These are phyloP conservation scores for Chlamydomonas eustigma DNA, from an alignment of 139 green algal genomes.

Conservation along the genomic window DNA sequence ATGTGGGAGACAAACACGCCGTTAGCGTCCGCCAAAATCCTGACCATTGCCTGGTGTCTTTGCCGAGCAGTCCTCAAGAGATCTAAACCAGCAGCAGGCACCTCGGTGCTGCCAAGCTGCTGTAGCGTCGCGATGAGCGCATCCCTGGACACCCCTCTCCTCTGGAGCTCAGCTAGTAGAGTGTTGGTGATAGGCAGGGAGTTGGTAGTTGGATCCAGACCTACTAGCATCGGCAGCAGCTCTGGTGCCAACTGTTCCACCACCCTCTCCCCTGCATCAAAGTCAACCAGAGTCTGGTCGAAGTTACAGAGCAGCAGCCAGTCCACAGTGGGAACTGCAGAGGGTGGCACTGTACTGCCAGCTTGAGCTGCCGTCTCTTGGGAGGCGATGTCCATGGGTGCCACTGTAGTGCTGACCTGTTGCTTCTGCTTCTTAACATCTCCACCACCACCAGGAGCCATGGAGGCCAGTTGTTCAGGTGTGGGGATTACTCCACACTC, in stretches of 20 bases:
- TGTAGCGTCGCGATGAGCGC: constrained; percentile 54
- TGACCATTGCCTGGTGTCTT: neutral
- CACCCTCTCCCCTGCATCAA: constrained; percentile 60
- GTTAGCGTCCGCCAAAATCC: constrained; percentile 56
- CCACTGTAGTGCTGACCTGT: neutral
- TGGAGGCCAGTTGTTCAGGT: neutral
- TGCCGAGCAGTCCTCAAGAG: constrained; percentile 36
- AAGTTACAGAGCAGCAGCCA: constrained; percentile 71
- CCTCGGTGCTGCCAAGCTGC: constrained; percentile 51
- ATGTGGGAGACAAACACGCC: constrained; percentile 71
- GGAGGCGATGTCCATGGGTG: neutral
- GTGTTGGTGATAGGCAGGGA: constrained; percentile 77
- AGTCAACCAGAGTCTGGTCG: constrained; percentile 76
- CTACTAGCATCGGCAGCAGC: constrained; percentile 66
- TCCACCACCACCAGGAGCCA: too few relatives aligned
- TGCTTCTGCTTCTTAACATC: too few relatives aligned
- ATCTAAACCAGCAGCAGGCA: constrained; percentile 38
- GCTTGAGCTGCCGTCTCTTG: neutral
- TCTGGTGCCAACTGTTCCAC: constrained; percentile 74
- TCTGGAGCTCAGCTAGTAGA: constrained; percentile 63
- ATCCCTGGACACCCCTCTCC: constrained; percentile 65
- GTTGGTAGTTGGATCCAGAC: constrained; percentile 28
- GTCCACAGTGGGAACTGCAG: neutral
- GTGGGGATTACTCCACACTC: neutral
- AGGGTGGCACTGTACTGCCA: neutral